Base-by-base conservation (phyloP, 2,329 filamentous ascomycete species). In the Pseudogymnoascus sp. region DNA sequence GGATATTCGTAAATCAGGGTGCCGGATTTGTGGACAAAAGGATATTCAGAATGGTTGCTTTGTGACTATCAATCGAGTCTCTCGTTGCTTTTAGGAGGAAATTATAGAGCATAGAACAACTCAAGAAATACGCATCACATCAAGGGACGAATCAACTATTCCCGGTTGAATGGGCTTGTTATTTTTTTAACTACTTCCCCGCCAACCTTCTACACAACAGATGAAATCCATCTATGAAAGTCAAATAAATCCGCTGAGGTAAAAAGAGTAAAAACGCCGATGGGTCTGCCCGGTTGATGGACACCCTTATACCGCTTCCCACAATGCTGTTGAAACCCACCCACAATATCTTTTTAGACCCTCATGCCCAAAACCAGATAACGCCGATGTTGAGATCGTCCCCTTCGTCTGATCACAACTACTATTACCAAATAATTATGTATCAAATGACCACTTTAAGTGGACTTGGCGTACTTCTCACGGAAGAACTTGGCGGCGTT, bases 401-500 rank as follows among this genome's bases (percentile, higher is more conserved):
- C 63, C 68, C 66, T 63, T 52, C 37, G 58, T 65, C 57, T 35
- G 34, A 57, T 57, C 55, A 57, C 34, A 57, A 57, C 30, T 57
- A 33, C 52, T 13, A 57, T 15, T 34, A 57, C 9, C 33, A 33
- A 10, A 45, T 59, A 45, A 39, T 59, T 41, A 59, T 59, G 23
- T 38, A 39, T 39, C 57, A 45, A 38, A 59, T 5, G 15, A 48
- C 33, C 30, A 57, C 34, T 60, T 56, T 41, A 56, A 30, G 34
- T 41, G 76, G 81, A 80, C 77, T 88, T 84, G 74, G 84, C 74
- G 79, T 95, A 88, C 83, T 96, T 91, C 77, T 86, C 77, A 75
- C 94, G 92, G 91, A 85, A 97, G 82, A 80, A 87, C 85, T 96
- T 96, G 82, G 94, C 92, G 61, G 94, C 94, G 75, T 92, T 92